Evolutionary conservation across 1,284 basidiomycete species (phyloP).

Genomic region (Marasmius fiardii): DNA sequence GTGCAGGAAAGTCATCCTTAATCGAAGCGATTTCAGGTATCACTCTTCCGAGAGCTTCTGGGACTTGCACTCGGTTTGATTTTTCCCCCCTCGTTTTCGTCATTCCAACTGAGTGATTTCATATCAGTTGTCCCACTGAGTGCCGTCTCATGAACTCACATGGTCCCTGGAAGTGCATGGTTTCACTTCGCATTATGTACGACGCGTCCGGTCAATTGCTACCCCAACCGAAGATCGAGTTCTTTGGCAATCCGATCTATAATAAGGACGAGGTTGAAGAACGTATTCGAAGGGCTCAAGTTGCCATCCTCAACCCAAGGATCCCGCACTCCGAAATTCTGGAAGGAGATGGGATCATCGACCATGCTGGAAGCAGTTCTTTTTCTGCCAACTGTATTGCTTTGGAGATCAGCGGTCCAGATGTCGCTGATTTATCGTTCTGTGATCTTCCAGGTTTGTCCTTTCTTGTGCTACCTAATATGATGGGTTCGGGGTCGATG

Average conservation of each 20-base stretch:
- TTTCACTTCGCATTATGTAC: conserved; percentile 52
- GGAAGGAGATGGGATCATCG: conserved; percentile 19
- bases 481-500: background rate
- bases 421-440: conserved; percentile 71
- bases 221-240: conserved; percentile 34
- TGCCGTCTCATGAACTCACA: conserved; percentile 50
- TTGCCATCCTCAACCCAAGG: conserved; percentile 65
- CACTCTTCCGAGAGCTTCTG: conserved; percentile 47
- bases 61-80: conserved; percentile 62
- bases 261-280: conserved; percentile 58
- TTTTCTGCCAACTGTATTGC: conserved; percentile 68
- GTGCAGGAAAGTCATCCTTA: conserved; percentile 70
- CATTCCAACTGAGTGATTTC: background rate
- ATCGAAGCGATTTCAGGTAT: conserved; percentile 73
- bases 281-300: conserved; percentile 65
- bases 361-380: conserved; percentile 16
- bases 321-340: no score
- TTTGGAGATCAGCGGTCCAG: conserved; percentile 62
- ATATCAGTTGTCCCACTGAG: conserved; percentile 75
- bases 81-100: background rate
- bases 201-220: conserved; percentile 42
- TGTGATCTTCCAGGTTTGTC: conserved; percentile 63
- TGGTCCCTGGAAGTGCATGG: conserved; percentile 54
- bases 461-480: background rate
- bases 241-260: conserved; percentile 53